Evolutionary conservation across 106 monocot species (phyloP).

Genomic region (Alisma plantagoaquatica): DNA sequence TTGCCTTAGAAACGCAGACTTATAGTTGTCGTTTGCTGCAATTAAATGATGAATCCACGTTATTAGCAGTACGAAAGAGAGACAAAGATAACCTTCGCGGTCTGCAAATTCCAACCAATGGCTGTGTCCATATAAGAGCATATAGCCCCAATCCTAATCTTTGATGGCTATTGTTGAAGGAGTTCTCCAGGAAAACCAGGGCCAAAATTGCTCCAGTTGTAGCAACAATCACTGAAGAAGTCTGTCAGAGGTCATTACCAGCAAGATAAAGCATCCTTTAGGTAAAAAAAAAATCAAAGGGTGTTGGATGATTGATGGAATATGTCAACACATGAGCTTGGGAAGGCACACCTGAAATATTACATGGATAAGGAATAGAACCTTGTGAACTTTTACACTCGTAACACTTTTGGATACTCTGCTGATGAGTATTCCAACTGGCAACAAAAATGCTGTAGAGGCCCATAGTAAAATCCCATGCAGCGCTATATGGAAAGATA

Average conservation of each 20-base stretch:
- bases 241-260: slow-evolving; percentile 34
- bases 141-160: slow-evolving; percentile 61
- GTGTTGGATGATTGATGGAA: not conserved
- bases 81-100: not conserved
- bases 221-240: slow-evolving; percentile 38
- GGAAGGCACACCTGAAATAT: slow-evolving; percentile 73
- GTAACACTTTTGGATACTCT: slow-evolving; percentile 34
- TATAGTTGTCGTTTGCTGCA: too few relatives aligned
- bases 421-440: slow-evolving; percentile 53
- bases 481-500: slow-evolving; percentile 39
- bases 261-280: not conserved
- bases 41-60: too few relatives aligned
- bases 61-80: too few relatives aligned
- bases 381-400: slow-evolving; percentile 23
- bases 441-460: slow-evolving; percentile 70
- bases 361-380: slow-evolving; percentile 62
- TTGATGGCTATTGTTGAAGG: slow-evolving; percentile 75
- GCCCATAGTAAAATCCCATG: slow-evolving; percentile 78
- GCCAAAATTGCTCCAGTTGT: slow-evolving; percentile 44
- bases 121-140: slow-evolving; percentile 46
- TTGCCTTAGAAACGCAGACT: too few relatives aligned
- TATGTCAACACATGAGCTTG: too few relatives aligned
- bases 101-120: slow-evolving; percentile 39
- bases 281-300: not conserved
- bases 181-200: slow-evolving; percentile 53